Evolutionary conservation across 2,329 filamentous ascomycete species (phyloP), one percentile per base, ranked within the genome.

Genomic region (Alternaria atra): DNA sequence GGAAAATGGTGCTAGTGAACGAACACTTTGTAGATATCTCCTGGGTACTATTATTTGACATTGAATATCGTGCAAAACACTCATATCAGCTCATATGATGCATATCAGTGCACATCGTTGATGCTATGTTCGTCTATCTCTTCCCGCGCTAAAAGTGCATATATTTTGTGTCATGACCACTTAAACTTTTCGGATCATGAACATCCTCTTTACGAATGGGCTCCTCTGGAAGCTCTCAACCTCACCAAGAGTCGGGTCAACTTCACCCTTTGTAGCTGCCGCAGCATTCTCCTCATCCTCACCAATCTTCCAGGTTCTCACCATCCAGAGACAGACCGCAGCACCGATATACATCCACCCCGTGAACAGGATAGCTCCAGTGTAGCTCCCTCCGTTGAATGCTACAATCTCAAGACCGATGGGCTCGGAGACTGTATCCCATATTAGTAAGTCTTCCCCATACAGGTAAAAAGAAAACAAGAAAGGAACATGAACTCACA

Each of bases 311-410:
- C 87, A 89, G 0, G 83, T 83, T 57, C 87, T 76, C 50, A 89
- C 73, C n/a, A 86, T 70, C 77, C 84, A 84, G 69, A 87, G 69
- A 60, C 83, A 84, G 0, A 80, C 55, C 2, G 87, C 83, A 2
- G 83, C 87, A 1, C 77, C 84, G n/a, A 89, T 73, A 71, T 89
- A 90, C 84, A 89, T 88, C 71, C 84, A 84, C 0, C 86, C 87
- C 0, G 85, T 82, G 68, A 88, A 90, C 1, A 90, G 66, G 69
- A 89, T 87, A 2, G 87, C 84, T 12, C 85, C 83, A 0, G 87
- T 80, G 66, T 88, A 90, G 15, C 75, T 81, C 29, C 81, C 79
- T 0, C 81, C 81, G n/a, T 81, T 81, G 2, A 77, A 76, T 2
- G 76, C 76, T 35, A 85, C 81, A 57, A 88, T 82, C 64, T 86